Evolutionary conservation across 2,329 filamentous ascomycete species (phyloP).

Genomic region (Aspergillus sp.): DNA sequence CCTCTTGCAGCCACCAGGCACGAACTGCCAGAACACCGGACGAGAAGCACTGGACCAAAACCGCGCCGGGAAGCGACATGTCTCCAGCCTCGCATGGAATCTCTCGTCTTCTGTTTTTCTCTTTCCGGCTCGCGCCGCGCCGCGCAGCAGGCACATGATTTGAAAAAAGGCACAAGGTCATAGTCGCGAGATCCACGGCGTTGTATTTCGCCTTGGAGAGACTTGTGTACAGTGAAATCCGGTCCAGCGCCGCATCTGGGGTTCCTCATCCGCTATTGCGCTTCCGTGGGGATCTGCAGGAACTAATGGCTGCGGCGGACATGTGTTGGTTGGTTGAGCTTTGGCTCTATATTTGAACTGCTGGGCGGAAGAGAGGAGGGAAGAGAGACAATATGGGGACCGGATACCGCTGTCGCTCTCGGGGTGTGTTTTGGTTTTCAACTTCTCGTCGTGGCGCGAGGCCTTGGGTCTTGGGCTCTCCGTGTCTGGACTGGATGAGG

Average conservation of each 20-base stretch:
- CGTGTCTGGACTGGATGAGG: slow-evolving; percentile 6
- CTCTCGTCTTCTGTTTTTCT: too few relatives aligned
- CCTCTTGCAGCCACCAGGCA: too few relatives aligned
- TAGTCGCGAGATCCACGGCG: slow-evolving; percentile 15
- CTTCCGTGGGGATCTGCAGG: slow-evolving; percentile 31
- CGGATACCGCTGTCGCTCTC: slow-evolving; percentile 3
- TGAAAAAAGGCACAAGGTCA: slow-evolving; percentile 18
- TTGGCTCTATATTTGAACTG: neutral
- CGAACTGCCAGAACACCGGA: too few relatives aligned
- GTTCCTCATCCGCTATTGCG: slow-evolving; percentile 30
- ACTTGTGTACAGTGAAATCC: slow-evolving; percentile 18
- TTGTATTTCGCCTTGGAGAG: slow-evolving; percentile 17
- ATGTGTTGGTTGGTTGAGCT: slow-evolving; percentile 8
- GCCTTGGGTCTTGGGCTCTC: slow-evolving; percentile 3
- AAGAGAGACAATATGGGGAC: slow-evolving; percentile 2
- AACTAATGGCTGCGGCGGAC: slow-evolving; percentile 38
- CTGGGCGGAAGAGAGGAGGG: slow-evolving; percentile 4
- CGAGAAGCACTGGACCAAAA: too few relatives aligned
- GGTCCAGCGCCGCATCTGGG: slow-evolving; percentile 24
- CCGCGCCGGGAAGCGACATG: too few relatives aligned
- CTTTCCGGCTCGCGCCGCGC: too few relatives aligned
- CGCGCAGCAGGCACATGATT: slow-evolving; percentile 15
- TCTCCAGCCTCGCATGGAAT: too few relatives aligned
- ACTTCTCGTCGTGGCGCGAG: slow-evolving; percentile 1
- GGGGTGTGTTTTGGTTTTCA: slow-evolving; percentile 10